A percentile compares a stretch with the other conserved stretches of the same genome.
These are phyloP conservation scores for Penicillium sp. DNA, from an alignment of 2,329 filamentous ascomycete genomes.

Conservation along the genomic window DNA sequence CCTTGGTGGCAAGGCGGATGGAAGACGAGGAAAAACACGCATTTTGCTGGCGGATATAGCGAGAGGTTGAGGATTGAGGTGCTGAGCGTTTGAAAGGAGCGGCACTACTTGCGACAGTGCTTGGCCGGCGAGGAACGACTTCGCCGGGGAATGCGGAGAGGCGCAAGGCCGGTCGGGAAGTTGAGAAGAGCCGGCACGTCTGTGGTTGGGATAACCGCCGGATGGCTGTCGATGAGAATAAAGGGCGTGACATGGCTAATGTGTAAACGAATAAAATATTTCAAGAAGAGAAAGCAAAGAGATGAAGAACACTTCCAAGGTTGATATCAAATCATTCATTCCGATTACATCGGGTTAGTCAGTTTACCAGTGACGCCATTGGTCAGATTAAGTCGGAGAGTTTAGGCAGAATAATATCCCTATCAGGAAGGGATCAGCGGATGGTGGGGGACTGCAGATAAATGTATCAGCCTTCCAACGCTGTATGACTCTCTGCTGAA, in stretches of 20 bases:
- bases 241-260: conserved; percentile 31
- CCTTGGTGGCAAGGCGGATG: conserved; percentile 40
- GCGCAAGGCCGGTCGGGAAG: conserved; percentile 22
- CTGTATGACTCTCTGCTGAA: not conserved
- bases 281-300: not conserved
- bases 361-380: conserved; percentile 30
- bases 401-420: conserved; percentile 26
- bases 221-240: conserved; percentile 23
- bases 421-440: conserved; percentile 8
- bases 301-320: conserved; percentile 17
- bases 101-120: not conserved
- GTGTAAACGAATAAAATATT: not conserved
- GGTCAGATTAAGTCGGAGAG: conserved; percentile 25
- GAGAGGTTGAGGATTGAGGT: not conserved
- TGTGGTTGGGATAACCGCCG: conserved; percentile 26
- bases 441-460: conserved; percentile 15
- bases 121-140: conserved; percentile 20
- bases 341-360: conserved; percentile 30
- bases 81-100: not conserved
- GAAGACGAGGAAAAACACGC: conserved; percentile 38
- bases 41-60: conserved; percentile 19
- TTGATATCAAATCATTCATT: conserved; percentile 24
- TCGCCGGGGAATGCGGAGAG: conserved; percentile 32
- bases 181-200: conserved; percentile 22
- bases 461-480: not conserved